Evolutionary conservation across 2,329 filamentous ascomycete genomes (phyloP).

Genomic region (Exophiala mesophila): DNA sequence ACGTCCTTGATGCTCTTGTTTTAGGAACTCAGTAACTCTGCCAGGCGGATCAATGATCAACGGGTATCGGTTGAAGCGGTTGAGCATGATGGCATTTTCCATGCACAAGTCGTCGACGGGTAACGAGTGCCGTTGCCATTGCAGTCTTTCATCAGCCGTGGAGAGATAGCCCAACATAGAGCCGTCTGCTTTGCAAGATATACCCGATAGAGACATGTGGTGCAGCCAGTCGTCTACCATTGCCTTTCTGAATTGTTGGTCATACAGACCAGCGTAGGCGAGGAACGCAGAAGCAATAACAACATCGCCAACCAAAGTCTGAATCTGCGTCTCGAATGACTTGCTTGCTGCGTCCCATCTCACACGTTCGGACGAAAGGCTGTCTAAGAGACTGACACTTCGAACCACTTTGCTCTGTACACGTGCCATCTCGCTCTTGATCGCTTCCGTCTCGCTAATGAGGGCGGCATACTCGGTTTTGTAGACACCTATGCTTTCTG

Average conservation of each 20-base stretch:
- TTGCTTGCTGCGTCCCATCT: conserved; percentile 97
- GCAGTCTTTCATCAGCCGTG: conserved; percentile 86
- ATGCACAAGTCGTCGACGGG: conserved; percentile 97
- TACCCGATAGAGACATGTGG: conserved; percentile 86
- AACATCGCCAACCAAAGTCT: conserved; percentile 91
- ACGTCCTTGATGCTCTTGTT: conserved; percentile 89
- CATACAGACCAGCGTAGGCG: conserved; percentile 93
- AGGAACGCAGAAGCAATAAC: conserved; percentile 95
- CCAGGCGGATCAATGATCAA: conserved; percentile 98
- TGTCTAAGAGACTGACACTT: conserved; percentile 89
- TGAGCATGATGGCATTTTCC: conserved; percentile 94
- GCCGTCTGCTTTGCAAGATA: conserved; percentile 88
- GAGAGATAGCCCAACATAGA: conserved; percentile 95
- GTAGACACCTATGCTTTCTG: conserved; percentile 88
- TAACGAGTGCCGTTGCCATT: conserved; percentile 90
- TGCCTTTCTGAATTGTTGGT: conserved; percentile 94
- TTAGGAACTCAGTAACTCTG: conserved; percentile 87
- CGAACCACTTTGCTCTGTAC: conserved; percentile 98
- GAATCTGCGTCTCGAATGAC: conserved; percentile 96
- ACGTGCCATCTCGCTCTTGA: conserved; percentile 93
- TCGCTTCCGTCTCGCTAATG: conserved; percentile 94
- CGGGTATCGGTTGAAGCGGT: conserved; percentile 97
- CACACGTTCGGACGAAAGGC: conserved; percentile 83
- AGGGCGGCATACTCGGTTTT: conserved; percentile 93
- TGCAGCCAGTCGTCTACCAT: conserved; percentile 98